Percentiles rank a stretch among this genome's conserved stretches.
phyloP scores from a whole-genome alignment of 2,329 filamentous ascomycete species.

The Tolypocladium endophyticum region DNA sequence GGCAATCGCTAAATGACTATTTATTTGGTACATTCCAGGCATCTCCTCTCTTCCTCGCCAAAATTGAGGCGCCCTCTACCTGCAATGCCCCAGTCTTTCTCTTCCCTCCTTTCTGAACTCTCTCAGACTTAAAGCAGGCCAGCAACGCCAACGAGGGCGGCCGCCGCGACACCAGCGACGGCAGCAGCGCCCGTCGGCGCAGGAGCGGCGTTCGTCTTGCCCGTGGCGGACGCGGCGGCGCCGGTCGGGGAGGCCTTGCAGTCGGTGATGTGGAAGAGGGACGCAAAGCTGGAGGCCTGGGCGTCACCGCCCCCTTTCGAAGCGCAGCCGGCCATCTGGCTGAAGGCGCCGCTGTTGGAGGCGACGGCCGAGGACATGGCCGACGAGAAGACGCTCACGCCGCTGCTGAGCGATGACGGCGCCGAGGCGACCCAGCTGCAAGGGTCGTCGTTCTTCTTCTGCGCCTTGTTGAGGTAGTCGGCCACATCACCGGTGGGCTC shows the following conservation, averaged over 20 bases:
- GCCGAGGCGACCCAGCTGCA: background rate
- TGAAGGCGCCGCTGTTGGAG: background rate
- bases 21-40: background rate
- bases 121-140: background rate
- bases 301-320: background rate
- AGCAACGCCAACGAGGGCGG: background rate
- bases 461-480: background rate
- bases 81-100: background rate
- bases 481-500: background rate
- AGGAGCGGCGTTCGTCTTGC: background rate
- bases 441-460: background rate
- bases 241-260: background rate
- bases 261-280: background rate
- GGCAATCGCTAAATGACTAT: background rate
- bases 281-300: background rate
- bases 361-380: background rate
- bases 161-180: background rate
- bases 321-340: background rate
- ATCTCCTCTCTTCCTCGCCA: background rate
- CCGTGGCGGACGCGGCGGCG: background rate
- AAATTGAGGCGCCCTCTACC: background rate
- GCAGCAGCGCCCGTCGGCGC: background rate
- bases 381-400: background rate
- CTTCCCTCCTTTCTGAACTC: background rate
- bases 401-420: background rate